Evolutionary conservation across 345 rosid genomes (phyloP).

Genomic region (Boechera divaricarpa): DNA sequence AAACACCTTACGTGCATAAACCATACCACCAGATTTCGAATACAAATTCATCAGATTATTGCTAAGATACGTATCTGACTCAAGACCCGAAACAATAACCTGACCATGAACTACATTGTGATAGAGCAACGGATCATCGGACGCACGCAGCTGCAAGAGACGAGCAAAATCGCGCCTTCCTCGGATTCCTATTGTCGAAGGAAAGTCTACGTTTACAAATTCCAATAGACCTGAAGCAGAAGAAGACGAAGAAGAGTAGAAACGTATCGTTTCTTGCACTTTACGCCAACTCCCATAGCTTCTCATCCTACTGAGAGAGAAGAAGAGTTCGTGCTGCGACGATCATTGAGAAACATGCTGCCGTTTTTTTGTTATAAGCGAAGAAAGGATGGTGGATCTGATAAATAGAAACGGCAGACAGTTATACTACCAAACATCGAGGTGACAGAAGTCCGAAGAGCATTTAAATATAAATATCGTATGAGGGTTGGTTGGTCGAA

Average conservation of each 20-base stretch:
- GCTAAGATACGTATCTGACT: slow-evolving; percentile 50
- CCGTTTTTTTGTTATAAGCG: slow-evolving; percentile 9
- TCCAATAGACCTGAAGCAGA: slow-evolving; percentile 32
- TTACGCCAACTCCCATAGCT: slow-evolving; percentile 36
- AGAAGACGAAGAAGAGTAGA: slow-evolving; percentile 29
- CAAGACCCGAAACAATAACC: slow-evolving; percentile 51
- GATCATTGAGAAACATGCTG: slow-evolving; percentile 25
- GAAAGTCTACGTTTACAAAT: slow-evolving; percentile 33
- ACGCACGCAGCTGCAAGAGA: slow-evolving; percentile 50
- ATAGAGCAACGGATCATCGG: slow-evolving; percentile 32
- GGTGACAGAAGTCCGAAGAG: background rate
- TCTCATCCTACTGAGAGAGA: slow-evolving; percentile 31
- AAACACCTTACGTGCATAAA: slow-evolving; percentile 55
- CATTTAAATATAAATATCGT: background rate
- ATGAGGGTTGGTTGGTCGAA: slow-evolving; percentile 28
- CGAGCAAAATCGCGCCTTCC: slow-evolving; percentile 49
- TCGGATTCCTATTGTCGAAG: slow-evolving; percentile 23
- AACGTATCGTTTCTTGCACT: slow-evolving; percentile 25
- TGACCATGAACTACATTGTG: slow-evolving; percentile 57
- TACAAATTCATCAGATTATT: slow-evolving; percentile 54
- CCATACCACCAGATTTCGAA: slow-evolving; percentile 38
- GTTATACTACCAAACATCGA: background rate
- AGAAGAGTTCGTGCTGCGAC: slow-evolving; percentile 1
- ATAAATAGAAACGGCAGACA: slow-evolving; percentile 19
- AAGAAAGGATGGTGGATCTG: slow-evolving; percentile 20